phyloP scores from a whole-genome alignment of 1,139 yeast species.

The Blastobotrys elegans region DNA sequence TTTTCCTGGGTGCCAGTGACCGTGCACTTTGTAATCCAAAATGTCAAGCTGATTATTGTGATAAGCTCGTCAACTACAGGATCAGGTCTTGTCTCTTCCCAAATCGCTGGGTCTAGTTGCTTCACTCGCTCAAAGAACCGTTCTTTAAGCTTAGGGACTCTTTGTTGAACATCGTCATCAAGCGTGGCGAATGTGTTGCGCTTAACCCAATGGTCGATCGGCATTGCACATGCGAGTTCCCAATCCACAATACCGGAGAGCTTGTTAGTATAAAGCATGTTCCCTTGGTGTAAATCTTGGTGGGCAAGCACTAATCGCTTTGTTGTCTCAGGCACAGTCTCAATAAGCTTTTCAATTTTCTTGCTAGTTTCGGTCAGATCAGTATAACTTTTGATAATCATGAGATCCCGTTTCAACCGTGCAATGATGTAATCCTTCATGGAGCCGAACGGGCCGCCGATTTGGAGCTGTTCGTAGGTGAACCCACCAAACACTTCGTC shows the following conservation, averaged over 20 bases:
- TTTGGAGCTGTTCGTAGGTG: constrained; percentile 6
- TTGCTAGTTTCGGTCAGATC: background rate
- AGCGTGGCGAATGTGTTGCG: constrained; percentile 8
- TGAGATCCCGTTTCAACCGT: constrained; percentile 10
- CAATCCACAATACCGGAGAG: constrained; percentile 14
- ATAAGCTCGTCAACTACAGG: constrained; percentile 4
- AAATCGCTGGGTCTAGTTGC: constrained; percentile 1
- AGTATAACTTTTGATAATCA: background rate
- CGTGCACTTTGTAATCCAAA: constrained; percentile 14
- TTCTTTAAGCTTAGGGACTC: background rate
- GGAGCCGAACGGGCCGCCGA: constrained; percentile 13
- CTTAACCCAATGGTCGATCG: constrained; percentile 13
- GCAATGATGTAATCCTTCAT: constrained; percentile 3
- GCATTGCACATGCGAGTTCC: constrained; percentile 12
- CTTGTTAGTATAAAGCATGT: constrained; percentile 10
- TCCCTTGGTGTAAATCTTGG: constrained; percentile 15
- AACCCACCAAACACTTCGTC: background rate
- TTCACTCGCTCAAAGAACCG: constrained; percentile 7
- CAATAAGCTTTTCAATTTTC: background rate
- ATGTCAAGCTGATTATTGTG: constrained; percentile 10
- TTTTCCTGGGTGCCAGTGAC: constrained; percentile 12
- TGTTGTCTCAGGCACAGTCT: background rate
- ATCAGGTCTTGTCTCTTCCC: constrained; percentile 3
- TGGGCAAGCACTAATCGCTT: constrained; percentile 13
- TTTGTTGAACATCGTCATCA: background rate